These are phyloP conservation scores for Kwoniella sp. DNA, from an alignment of 768 basidiomycete genomes.

Conservation along the genomic window DNA sequence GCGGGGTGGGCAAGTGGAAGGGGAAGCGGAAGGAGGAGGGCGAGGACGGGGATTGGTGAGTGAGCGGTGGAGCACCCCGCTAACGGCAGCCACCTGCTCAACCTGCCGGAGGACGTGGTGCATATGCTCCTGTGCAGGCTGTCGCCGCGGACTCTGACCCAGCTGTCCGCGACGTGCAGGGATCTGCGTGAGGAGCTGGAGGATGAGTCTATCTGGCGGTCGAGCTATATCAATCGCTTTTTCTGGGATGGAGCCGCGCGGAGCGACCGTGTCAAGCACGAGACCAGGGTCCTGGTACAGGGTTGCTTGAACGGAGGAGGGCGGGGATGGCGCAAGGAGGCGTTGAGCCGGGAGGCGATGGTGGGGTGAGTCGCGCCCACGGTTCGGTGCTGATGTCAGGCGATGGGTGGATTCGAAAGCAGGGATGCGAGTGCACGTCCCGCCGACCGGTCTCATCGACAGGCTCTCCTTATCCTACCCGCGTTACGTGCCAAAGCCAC, in stretches of 20 bases:
- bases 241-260: slow-evolving; percentile 20
- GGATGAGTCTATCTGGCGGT: slow-evolving; percentile 41
- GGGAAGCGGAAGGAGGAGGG: slow-evolving; percentile 7
- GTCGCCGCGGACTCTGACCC: slow-evolving; percentile 25
- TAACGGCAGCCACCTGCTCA: slow-evolving; percentile 24
- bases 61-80: not conserved
- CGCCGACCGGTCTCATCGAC: slow-evolving; percentile 36
- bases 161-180: slow-evolving; percentile 29
- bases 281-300: slow-evolving; percentile 29
- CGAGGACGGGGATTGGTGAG: slow-evolving; percentile 14
- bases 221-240: slow-evolving; percentile 42
- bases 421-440: slow-evolving; percentile 24
- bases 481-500: slow-evolving; percentile 15
- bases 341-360: slow-evolving; percentile 41
- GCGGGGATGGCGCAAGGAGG: slow-evolving; percentile 41
- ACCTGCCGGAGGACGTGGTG: slow-evolving; percentile 32
- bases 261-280: not conserved
- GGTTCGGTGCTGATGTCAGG: slow-evolving; percentile 7
- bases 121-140: slow-evolving; percentile 22
- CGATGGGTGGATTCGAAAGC: slow-evolving; percentile 39
- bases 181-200: slow-evolving; percentile 24
- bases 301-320: slow-evolving; percentile 22
- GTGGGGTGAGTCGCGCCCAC: slow-evolving; percentile 28
- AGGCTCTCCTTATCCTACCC: slow-evolving; percentile 42
- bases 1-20: slow-evolving; percentile 10